A percentile compares a stretch with the other conserved stretches of the same genome.
Conservation (phyloP, 352 stramenopile genomes). For the Pythium brachiatum region DNA sequence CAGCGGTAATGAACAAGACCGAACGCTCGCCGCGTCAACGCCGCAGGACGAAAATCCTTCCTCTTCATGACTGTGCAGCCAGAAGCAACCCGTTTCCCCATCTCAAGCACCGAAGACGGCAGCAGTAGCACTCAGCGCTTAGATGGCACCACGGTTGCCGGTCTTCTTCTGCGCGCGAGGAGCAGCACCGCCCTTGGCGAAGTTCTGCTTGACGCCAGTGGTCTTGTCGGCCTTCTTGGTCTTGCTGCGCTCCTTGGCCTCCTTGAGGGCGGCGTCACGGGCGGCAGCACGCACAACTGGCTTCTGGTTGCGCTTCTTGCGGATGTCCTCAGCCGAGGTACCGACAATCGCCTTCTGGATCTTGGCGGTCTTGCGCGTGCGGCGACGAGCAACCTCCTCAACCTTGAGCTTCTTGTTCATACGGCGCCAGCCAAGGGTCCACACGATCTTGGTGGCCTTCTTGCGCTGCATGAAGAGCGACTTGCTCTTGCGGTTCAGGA, state of each 20-base stretch:
- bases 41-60: conserved; percentile 3
- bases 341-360: conserved; percentile 97
- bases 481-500: conserved; percentile 97
- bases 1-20: conserved; percentile 15
- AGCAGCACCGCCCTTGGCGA: conserved; percentile 54
- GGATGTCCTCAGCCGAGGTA: conserved; percentile 96
- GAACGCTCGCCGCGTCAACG: conserved; percentile 5
- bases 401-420: conserved; percentile 99
- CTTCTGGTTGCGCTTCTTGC: conserved; percentile 98
- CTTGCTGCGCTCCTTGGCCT: conserved; percentile 89
- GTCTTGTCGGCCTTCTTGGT: conserved; percentile 75
- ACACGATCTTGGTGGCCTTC: conserved; percentile 99
- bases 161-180: conserved; percentile 86
- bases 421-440: conserved; percentile 96
- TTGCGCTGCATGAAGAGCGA: conserved; percentile 98
- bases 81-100: conserved; percentile 29
- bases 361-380: conserved; percentile 94
- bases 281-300: conserved; percentile 89
- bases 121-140: conserved; percentile 33
- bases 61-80: conserved; percentile 9
- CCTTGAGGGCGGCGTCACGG: conserved; percentile 91
- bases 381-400: conserved; percentile 78
- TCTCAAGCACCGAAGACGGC: conserved; percentile 21
- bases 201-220: conserved; percentile 58
- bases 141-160: conserved; percentile 87